Conservation (phyloP, 129 eudicot species). For the Logfia minima region DNA sequence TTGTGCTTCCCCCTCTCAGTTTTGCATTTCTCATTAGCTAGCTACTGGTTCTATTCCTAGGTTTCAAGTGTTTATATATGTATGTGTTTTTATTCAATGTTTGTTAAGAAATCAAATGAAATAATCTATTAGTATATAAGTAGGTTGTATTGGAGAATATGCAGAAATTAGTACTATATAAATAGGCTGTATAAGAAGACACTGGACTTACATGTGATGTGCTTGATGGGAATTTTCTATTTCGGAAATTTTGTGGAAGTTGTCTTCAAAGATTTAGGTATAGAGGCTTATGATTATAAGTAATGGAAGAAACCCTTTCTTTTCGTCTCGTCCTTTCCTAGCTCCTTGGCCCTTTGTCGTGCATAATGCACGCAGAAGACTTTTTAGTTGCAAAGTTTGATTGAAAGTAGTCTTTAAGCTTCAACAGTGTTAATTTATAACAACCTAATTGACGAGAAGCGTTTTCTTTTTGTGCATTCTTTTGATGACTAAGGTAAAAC, state of each 20-base stretch:
- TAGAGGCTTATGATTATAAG: neutral
- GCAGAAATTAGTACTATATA: neutral
- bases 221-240: neutral
- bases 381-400: neutral
- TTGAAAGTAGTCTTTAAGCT: neutral
- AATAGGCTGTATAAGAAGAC: neutral
- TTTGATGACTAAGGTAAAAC: neutral
- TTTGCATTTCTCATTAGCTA: conserved; percentile 9
- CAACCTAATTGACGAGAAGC: neutral
- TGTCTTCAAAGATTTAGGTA: neutral
- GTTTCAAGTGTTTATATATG: neutral
- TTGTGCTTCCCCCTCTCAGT: neutral
- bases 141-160: neutral
- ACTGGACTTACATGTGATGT: neutral
- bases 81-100: too few species aligned
- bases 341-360: too few species aligned
- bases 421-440: neutral
- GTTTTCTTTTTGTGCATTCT: conserved; percentile 2
- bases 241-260: neutral
- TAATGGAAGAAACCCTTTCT: neutral
- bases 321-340: neutral
- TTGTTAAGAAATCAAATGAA: neutral
- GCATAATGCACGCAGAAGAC: neutral
- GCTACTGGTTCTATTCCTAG: conserved; percentile 3
- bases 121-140: neutral